phyloP scores from a whole-genome alignment of 345 rosid species.

The Populus alba region DNA sequence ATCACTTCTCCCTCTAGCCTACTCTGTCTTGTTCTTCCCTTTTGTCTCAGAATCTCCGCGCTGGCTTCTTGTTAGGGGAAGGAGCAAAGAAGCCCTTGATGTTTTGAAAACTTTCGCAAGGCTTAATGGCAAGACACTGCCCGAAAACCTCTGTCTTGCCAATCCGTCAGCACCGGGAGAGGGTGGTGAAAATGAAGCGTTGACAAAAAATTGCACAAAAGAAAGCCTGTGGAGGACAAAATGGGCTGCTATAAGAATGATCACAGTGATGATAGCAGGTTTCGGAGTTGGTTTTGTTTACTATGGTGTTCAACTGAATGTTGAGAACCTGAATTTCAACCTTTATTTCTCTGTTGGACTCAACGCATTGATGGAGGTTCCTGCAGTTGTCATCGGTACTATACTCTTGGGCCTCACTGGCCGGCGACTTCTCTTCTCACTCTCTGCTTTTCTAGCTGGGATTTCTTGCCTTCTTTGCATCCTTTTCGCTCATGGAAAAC shows the following conservation, averaged over 20 bases:
- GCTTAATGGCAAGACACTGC: conserved; percentile 52
- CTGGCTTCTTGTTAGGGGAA: conserved; percentile 60
- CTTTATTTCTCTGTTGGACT: conserved; percentile 55
- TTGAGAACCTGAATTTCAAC: conserved; percentile 62
- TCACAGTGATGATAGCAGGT: conserved; percentile 50
- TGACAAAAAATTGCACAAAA: background rate
- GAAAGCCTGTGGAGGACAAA: conserved; percentile 55
- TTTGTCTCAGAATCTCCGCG: conserved; percentile 74
- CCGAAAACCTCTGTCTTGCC: conserved; percentile 33
- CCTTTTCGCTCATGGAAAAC: conserved; percentile 32
- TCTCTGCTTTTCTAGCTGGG: conserved; percentile 51
- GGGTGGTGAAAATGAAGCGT: background rate
- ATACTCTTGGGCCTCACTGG: conserved; percentile 45
- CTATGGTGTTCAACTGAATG: conserved; percentile 69
- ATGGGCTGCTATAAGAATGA: conserved; percentile 63
- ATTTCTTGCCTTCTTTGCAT: conserved; percentile 52
- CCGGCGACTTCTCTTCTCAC: conserved; percentile 51
- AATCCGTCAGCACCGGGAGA: conserved; percentile 21
- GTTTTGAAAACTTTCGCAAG: conserved; percentile 43
- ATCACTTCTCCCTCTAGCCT: conserved; percentile 50
- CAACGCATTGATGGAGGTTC: conserved; percentile 75
- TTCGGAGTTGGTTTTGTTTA: conserved; percentile 71
- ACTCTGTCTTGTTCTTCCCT: conserved; percentile 41
- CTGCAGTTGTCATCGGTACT: conserved; percentile 54
- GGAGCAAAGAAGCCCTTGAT: conserved; percentile 51